Conservation (phyloP, 352 stramenopile species). For the Phytopythium helicoides region DNA sequence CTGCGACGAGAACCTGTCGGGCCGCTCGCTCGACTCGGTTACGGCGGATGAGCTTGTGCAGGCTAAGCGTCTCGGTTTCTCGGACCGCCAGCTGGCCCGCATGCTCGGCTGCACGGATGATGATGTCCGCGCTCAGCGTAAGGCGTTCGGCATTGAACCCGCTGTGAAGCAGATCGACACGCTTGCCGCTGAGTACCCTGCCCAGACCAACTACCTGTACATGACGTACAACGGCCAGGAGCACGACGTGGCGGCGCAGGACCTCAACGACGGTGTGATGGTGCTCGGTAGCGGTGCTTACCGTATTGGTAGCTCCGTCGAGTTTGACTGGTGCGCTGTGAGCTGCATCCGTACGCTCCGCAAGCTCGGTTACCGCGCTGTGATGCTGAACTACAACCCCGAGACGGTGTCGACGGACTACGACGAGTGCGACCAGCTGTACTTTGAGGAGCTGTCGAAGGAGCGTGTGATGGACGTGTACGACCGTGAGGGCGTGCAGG, state of each 20-base stretch:
- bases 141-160: constrained; percentile 87
- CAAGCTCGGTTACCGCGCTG: constrained; percentile 92
- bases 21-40: constrained; percentile 59
- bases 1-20: constrained; percentile 56
- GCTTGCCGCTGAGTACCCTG: constrained; percentile 96
- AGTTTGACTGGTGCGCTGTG: constrained; percentile 99
- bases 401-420: constrained; percentile 99
- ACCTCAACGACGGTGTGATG: constrained; percentile 87
- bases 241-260: constrained; percentile 88
- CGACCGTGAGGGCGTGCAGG: constrained; percentile 91
- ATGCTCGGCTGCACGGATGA: constrained; percentile 66
- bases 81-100: constrained; percentile 91
- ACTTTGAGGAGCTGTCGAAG: constrained; percentile 98
- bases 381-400: constrained; percentile 99
- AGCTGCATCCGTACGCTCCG: constrained; percentile 93
- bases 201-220: constrained; percentile 99
- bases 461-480: constrained; percentile 99
- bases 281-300: constrained; percentile 98
- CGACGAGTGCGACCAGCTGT: constrained; percentile 98
- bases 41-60: constrained; percentile 45
- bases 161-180: constrained; percentile 99
- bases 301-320: constrained; percentile 97
- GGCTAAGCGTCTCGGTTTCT: constrained; percentile 95
- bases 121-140: constrained; percentile 70
- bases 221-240: constrained; percentile 97